Percentiles rank a stretch among this genome's conserved stretches.
These are phyloP conservation scores for Postia placenta DNA, from an alignment of 768 basidiomycete species.

Conservation along the genomic window DNA sequence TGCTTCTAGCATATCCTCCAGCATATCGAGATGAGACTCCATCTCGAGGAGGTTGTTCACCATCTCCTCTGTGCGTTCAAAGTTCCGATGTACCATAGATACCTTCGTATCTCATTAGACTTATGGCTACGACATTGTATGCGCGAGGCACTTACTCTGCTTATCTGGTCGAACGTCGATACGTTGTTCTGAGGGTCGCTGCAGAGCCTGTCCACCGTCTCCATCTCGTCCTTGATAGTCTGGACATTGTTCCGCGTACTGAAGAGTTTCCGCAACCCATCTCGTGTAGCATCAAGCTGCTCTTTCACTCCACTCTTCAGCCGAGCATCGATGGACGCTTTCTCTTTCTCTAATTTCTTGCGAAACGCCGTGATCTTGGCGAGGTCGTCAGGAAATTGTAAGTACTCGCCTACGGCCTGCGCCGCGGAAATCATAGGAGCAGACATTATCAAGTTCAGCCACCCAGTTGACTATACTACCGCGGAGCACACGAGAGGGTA, in stretches of 20 bases:
- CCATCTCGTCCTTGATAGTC: constrained; percentile 82
- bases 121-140: no score
- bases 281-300: constrained; percentile 85
- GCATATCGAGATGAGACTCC: constrained; percentile 72
- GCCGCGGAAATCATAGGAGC: constrained; percentile 61
- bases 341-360: constrained; percentile 95
- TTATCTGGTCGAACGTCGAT: constrained; percentile 92
- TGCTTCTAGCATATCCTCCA: constrained; percentile 70
- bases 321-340: constrained; percentile 86
- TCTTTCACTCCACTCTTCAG: constrained; percentile 90
- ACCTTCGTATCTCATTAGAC: constrained; percentile 46
- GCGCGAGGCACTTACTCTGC: constrained; percentile 55
- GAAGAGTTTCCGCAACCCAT: constrained; percentile 79
- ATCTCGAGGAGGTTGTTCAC: constrained; percentile 91
- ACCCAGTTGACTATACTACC: background rate
- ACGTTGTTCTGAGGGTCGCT: constrained; percentile 71
- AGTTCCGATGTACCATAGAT: constrained; percentile 92
- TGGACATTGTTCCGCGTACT: constrained; percentile 74
- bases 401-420: constrained; percentile 82
- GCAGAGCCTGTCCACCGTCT: constrained; percentile 67
- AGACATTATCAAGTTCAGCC: constrained; percentile 12
- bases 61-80: constrained; percentile 93
- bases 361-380: constrained; percentile 81
- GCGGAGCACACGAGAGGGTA: no score
- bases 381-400: constrained; percentile 92